phyloP scores from a whole-genome alignment of 192 early-diverging fungal genomes.

The Tieghemiomyces parasiticus region DNA sequence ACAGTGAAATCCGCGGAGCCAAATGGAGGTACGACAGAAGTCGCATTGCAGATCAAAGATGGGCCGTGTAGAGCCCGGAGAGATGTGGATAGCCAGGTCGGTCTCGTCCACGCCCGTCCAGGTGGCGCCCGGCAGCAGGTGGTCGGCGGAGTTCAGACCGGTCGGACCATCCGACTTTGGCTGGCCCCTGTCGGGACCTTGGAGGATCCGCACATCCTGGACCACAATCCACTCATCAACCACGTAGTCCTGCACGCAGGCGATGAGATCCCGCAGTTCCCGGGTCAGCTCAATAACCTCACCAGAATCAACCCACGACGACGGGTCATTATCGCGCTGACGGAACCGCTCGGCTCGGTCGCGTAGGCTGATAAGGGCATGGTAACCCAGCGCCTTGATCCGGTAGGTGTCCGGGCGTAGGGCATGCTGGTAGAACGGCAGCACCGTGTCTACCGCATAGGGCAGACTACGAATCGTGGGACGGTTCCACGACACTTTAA shows the following conservation, averaged over 20 bases:
- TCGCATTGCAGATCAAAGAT: background rate
- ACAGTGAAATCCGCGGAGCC: background rate
- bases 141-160: background rate
- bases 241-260: background rate
- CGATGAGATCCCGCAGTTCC: background rate
- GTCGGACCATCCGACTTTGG: background rate
- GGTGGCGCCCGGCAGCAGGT: too few relatives aligned
- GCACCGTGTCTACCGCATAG: background rate
- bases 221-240: constrained; percentile 1
- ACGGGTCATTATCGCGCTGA: background rate
- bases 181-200: too few relatives aligned
- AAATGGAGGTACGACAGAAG: background rate
- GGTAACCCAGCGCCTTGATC: background rate
- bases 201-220: background rate
- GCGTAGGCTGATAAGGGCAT: background rate
- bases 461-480: background rate
- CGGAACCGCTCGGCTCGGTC: background rate
- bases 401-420: background rate
- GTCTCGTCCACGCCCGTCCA: too few relatives aligned
- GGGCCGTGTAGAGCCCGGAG: too few relatives aligned
- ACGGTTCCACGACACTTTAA: constrained; percentile 11
- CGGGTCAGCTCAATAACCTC: background rate
- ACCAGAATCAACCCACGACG: too few relatives aligned
- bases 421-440: background rate
- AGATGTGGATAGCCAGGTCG: too few relatives aligned